Percentiles rank a stretch among this genome's conserved stretches.
These are phyloP conservation scores for Colletotrichum spaethianum DNA, from an alignment of 2,329 filamentous ascomycete species.

Conservation along the genomic window DNA sequence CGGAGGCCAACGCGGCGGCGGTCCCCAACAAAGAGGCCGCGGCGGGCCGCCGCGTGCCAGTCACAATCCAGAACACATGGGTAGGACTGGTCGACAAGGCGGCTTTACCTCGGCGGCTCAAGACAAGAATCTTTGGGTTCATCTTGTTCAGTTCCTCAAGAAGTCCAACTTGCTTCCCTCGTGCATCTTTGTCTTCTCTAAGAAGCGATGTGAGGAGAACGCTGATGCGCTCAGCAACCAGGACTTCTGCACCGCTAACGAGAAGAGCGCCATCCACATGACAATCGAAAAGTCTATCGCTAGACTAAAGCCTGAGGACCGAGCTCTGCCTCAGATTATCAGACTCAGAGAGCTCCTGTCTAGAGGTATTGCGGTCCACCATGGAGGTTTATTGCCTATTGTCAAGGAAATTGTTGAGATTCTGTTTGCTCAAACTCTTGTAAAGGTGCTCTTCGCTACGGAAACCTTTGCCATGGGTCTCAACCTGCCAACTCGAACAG, in stretches of 20 bases:
- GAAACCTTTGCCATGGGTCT: conserved; percentile 99
- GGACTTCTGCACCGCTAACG: conserved; percentile 91
- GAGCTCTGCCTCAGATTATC: conserved; percentile 91
- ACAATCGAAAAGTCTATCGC: conserved; percentile 96
- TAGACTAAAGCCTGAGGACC: conserved; percentile 90
- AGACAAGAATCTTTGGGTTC: conserved; percentile 97
- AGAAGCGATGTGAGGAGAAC: conserved; percentile 97
- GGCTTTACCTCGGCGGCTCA: conserved; percentile 92
- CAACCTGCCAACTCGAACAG: conserved; percentile 94
- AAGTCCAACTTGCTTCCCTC: conserved; percentile 90
- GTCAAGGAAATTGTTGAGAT: conserved; percentile 99
- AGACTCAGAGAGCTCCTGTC: conserved; percentile 87
- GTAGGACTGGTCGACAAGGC: conserved; percentile 85
- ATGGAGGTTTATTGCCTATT: conserved; percentile 93
- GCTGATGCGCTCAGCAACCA: conserved; percentile 95
- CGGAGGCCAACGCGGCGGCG: conserved; percentile 66
- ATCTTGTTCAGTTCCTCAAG: conserved; percentile 90
- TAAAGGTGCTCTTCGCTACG: conserved; percentile 97
- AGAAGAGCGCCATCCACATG: conserved; percentile 98
- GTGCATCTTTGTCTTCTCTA: conserved; percentile 99
- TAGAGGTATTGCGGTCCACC: conserved; percentile 94
- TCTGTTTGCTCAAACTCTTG: conserved; percentile 92
- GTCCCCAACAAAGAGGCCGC: conserved; percentile 68
- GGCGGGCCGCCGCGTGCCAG: conserved; percentile 72
- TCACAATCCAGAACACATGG: conserved; percentile 86